A percentile compares a stretch with the other conserved stretches of the same genome.
These are phyloP conservation scores for Pharnaceum exiguum DNA, from an alignment of 148 eudicot genomes.

Conservation along the genomic window DNA sequence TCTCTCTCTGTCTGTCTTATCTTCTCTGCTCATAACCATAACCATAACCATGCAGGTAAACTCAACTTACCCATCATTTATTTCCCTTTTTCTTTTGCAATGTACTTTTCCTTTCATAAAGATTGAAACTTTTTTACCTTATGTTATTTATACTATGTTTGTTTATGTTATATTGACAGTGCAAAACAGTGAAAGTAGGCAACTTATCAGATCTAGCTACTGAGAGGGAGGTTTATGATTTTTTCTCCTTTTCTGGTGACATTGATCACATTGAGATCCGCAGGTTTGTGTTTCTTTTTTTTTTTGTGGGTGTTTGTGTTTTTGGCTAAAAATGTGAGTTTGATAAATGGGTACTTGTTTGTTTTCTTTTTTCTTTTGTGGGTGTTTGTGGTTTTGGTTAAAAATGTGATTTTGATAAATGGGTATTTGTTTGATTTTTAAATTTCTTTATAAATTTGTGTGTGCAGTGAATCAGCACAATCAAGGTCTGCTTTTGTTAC, in stretches of 20 bases:
- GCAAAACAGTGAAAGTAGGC: slow-evolving; percentile 67
- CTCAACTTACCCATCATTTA: no score
- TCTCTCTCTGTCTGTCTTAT: no score
- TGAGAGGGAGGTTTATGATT: slow-evolving; percentile 81
- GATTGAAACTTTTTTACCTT: not conserved
- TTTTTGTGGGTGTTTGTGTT: not conserved
- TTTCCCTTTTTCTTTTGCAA: not conserved
- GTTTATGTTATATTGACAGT: slow-evolving; percentile 42
- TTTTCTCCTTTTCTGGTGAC: slow-evolving; percentile 94
- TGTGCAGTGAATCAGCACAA: slow-evolving; percentile 40
- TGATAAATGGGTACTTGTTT: no score
- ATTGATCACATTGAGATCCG: slow-evolving; percentile 68
- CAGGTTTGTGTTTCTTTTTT: slow-evolving; percentile 29
- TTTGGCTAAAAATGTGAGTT: no score
- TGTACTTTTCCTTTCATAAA: not conserved
- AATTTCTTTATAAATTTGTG: slow-evolving; percentile 5
- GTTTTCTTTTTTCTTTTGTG: not conserved
- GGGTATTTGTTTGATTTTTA: slow-evolving; percentile 1
- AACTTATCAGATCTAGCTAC: slow-evolving; percentile 93
- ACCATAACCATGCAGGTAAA: no score
- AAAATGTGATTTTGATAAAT: slow-evolving; percentile 3
- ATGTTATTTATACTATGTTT: not conserved
- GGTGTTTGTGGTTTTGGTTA: not conserved
- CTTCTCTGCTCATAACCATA: no score
- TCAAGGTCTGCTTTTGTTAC: slow-evolving; percentile 75